phyloP scores from a whole-genome alignment of 179 eudicot species.

The Spergularia azorica region DNA sequence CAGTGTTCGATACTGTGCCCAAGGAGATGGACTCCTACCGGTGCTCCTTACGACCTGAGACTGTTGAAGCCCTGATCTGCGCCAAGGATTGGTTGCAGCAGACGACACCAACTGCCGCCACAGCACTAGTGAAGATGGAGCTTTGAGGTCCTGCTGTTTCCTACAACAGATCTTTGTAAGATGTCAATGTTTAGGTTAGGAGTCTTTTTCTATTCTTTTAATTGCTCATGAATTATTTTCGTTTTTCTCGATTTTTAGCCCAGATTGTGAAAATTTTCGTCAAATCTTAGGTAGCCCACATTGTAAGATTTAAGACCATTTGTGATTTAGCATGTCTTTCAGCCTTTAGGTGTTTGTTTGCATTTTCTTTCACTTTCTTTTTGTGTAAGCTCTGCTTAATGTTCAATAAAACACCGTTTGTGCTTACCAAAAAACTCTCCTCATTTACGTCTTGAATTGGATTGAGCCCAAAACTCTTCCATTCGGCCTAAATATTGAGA shows the following conservation, averaged over 20 bases:
- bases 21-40: constrained; percentile 54
- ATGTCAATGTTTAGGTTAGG: constrained; percentile 26
- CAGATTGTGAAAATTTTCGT: constrained; percentile 29
- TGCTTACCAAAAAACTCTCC: no score
- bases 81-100: constrained; percentile 58
- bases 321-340: not conserved
- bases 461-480: no score
- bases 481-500: no score
- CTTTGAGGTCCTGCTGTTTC: constrained; percentile 15
- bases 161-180: constrained; percentile 2
- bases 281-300: constrained; percentile 16
- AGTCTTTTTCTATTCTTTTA: not conserved
- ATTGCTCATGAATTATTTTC: not conserved
- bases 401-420: not conserved
- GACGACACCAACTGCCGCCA: constrained; percentile 23
- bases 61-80: constrained; percentile 58
- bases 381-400: not conserved
- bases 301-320: constrained; percentile 15
- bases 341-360: not conserved
- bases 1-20: constrained; percentile 42
- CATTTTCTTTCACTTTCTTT: not conserved
- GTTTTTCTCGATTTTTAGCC: constrained; percentile 8
- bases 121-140: constrained; percentile 35
- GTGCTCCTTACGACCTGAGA: constrained; percentile 48
- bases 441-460: no score